Evolutionary conservation across 306 rosid genomes (phyloP), one percentile per base, ranked within the genome.

Genomic region (Inga leiocalycina): DNA sequence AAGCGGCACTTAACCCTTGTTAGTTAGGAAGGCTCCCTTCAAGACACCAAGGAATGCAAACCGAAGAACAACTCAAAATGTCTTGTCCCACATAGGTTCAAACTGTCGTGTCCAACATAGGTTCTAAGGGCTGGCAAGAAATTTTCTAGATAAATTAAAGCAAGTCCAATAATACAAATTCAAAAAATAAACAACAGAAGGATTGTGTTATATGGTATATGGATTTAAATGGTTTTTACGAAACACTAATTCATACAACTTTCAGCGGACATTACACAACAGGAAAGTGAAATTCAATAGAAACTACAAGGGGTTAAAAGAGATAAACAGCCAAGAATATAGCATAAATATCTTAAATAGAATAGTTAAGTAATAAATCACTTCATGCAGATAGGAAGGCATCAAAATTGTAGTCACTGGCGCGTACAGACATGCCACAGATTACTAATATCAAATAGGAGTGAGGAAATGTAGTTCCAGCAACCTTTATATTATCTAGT

Each of bases 401-500:
- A 72, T 27, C 27, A 57, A n/a, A 7, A 41, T 3, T 80, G 32
- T 0, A 77, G 27, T 49, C 46, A 46, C 54, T 4, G 45, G 10
- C 12, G 32, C 22, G 14, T 6, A 43, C n/a, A 64, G 20, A 80
- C 17, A 66, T 71, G 9, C 20, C 46, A 74, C 19, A 39, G 4
- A 39, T 34, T 76, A 59, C 8, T 1, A 86, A 49, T 14, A 32
- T 17, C 13, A 41, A 20, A 87, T 17, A 64, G 35, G 14, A 22
- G 57, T 39, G 16, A 45, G 45, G 39, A 44, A n/a, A 82, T 8
- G 77, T 49, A 45, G 17, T 32, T 56, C 14, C 48, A 65, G 2
- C 4, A 56, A 85, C 85, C 70, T 72, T 88, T 43, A 80, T 15
- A 77, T 85, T 20, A 59, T 88, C 75, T 16, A 88, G 65, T 43